Base-by-base conservation (phyloP, 2,329 filamentous ascomycete genomes). In the Trichoderma hamatum region DNA sequence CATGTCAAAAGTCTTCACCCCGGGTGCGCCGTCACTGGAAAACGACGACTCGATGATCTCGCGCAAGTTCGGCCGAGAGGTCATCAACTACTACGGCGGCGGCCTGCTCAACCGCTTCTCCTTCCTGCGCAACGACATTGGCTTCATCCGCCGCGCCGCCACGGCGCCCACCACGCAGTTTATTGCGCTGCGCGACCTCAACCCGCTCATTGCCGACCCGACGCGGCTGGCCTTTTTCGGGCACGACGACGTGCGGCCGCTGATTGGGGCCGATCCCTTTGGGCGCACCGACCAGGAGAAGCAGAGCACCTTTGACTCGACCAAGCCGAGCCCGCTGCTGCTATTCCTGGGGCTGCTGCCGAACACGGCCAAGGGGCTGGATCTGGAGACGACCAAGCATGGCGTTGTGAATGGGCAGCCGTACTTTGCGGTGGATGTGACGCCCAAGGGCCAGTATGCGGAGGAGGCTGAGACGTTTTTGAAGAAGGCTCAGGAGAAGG, bases 371-470 rank as follows among this genome's bases (percentile, higher is more conserved):
- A 76, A 84, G 70, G 70, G 70, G 11, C 70, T 72, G 10, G 69
- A 74, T n/a, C 76, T 69, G 19, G 52, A 67, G 51, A 70, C 78
- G 28, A 71, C 71, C 7, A 74, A 76, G 1, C 91, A 90, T 75
- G 89, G 88, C 70, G 88, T 88, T 59, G 96, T 97, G 77, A 86
- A 84, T 39, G 96, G 95, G 3, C 85, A 86, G 60, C 94, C 96
- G 1, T 96, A 90, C 81, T 99, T 98, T 77, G 95, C 94, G 1
- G 79, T 99, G 14, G 96, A 98, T 77, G 86, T 97, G 24, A 96
- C 94, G 3, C 91, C 93, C 0, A 88, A 86, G 71, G 90, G 87
- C 1, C 83, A 83, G 3, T 82, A 89, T 43, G 88, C 86, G 69
- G 88, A 90, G 3, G 86, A 86, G 54, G 89, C 89, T 1, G 86